Percentiles rank a stretch among this genome's conserved stretches.
phyloP scores from a whole-genome alignment of 2,329 filamentous ascomycete genomes.

The Exophiala viscosa region DNA sequence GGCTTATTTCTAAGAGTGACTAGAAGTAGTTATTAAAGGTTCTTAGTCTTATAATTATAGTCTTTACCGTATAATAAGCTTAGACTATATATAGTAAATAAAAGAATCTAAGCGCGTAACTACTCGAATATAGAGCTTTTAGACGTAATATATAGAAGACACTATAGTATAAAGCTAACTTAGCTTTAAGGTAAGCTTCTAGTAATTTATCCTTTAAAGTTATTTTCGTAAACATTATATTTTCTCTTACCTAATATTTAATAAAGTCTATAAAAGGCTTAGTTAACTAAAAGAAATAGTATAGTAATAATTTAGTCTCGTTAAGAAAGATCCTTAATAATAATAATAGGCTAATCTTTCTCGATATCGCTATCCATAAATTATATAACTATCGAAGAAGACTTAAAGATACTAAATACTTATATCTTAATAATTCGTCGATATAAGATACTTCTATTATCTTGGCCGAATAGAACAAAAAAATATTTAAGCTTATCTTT shows the following conservation, averaged over 20 bases:
- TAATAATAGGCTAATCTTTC: slow-evolving; percentile 2
- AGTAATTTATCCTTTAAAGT: slow-evolving; percentile 43
- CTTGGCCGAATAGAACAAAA: slow-evolving; percentile 33
- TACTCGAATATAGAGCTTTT: slow-evolving; percentile 24
- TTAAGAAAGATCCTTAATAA: slow-evolving; percentile 10
- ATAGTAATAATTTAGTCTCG: slow-evolving; percentile 2
- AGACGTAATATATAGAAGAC: slow-evolving; percentile 36
- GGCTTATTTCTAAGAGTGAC: slow-evolving; percentile 7
- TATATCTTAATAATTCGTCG: no score
- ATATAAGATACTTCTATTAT: background rate
- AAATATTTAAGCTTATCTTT: slow-evolving; percentile 53
- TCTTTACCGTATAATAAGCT: slow-evolving; percentile 18
- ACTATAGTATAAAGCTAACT: slow-evolving; percentile 42
- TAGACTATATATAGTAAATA: slow-evolving; percentile 1
- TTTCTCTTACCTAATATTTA: slow-evolving; percentile 43
- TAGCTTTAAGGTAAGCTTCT: slow-evolving; percentile 36
- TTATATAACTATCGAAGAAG: slow-evolving; percentile 10
- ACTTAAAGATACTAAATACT: background rate
- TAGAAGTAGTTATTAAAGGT: slow-evolving; percentile 10
- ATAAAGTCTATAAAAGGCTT: slow-evolving; percentile 22
- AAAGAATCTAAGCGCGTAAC: slow-evolving; percentile 20
- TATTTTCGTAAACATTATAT: slow-evolving; percentile 45
- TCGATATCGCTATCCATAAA: slow-evolving; percentile 13
- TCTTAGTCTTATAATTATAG: slow-evolving; percentile 17
- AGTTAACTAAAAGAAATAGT: background rate